These are phyloP conservation scores for Alloascoidea africana DNA, from an alignment of 805 yeast species.

Conservation along the genomic window DNA sequence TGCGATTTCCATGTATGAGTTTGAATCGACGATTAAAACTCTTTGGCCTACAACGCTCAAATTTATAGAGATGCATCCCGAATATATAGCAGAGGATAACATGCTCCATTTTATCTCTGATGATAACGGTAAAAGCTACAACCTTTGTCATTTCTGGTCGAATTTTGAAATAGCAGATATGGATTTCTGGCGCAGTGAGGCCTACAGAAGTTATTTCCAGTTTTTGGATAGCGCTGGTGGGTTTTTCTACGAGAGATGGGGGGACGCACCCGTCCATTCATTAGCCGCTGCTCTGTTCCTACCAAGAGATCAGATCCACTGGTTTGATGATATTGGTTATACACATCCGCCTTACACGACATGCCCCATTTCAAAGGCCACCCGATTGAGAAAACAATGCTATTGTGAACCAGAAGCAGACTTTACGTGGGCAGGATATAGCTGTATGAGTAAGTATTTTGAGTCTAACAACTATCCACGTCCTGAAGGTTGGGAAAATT, in stretches of 20 bases:
- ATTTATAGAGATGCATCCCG: conserved; percentile 45
- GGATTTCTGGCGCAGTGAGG: conserved; percentile 62
- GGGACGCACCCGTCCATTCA: conserved; percentile 85
- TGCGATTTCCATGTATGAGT: conserved; percentile 60
- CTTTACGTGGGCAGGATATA: conserved; percentile 5
- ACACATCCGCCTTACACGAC: no score
- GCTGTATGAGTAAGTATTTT: no score
- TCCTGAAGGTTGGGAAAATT: no score
- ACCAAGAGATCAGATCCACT: conserved; percentile 54
- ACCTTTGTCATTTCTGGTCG: conserved; percentile 84
- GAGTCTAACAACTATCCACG: no score
- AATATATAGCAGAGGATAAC: conserved; percentile 42
- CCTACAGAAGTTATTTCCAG: conserved; percentile 50
- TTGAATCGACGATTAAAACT: conserved; percentile 53
- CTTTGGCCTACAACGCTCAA: conserved; percentile 62
- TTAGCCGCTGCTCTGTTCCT: conserved; percentile 62
- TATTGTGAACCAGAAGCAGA: conserved; percentile 22
- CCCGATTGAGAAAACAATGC: conserved; percentile 25
- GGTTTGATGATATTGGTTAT: conserved; percentile 82
- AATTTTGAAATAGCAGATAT: conserved; percentile 77
- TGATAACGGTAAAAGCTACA: conserved; percentile 45
- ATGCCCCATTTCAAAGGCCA: conserved; percentile 51
- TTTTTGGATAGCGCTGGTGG: conserved; percentile 58
- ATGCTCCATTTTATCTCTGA: conserved; percentile 58
- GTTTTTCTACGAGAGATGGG: conserved; percentile 86